These are phyloP conservation scores for Colletotrichum sp. DNA, from an alignment of 2,329 filamentous ascomycete species.

Conservation along the genomic window DNA sequence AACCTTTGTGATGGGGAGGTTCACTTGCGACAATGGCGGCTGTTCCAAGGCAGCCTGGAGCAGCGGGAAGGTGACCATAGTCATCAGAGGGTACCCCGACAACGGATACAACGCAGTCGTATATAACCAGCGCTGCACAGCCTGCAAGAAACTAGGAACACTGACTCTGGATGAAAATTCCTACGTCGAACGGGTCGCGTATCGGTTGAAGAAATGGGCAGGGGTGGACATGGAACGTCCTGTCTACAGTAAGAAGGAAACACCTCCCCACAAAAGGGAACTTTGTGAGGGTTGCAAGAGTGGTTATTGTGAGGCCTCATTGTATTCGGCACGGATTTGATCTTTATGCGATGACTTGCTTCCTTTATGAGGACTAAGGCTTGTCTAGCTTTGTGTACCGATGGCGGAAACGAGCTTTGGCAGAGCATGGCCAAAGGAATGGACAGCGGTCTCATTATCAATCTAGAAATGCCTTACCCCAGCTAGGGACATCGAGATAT, in stretches of 20 bases:
- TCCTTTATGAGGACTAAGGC: neutral
- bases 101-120: slow-evolving; percentile 40
- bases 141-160: slow-evolving; percentile 26
- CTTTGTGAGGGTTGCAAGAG: neutral
- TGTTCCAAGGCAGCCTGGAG: slow-evolving; percentile 32
- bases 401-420: too few species aligned
- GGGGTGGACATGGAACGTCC: neutral
- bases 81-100: slow-evolving; percentile 33
- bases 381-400: too few species aligned
- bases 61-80: slow-evolving; percentile 37
- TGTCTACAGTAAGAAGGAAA: neutral
- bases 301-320: too few species aligned
- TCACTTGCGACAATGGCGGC: slow-evolving; percentile 31
- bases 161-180: neutral
- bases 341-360: neutral
- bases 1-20: slow-evolving; percentile 30
- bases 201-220: neutral
- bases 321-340: too few species aligned
- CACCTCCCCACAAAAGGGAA: neutral
- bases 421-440: too few species aligned
- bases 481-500: too few species aligned
- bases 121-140: slow-evolving; percentile 39
- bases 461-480: too few species aligned
- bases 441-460: too few species aligned
- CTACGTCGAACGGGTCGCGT: neutral